A percentile compares a stretch with the other conserved stretches of the same genome.
phyloP scores from a whole-genome alignment of 805 yeast genomes.

The Spathaspora hagerdaliae region DNA sequence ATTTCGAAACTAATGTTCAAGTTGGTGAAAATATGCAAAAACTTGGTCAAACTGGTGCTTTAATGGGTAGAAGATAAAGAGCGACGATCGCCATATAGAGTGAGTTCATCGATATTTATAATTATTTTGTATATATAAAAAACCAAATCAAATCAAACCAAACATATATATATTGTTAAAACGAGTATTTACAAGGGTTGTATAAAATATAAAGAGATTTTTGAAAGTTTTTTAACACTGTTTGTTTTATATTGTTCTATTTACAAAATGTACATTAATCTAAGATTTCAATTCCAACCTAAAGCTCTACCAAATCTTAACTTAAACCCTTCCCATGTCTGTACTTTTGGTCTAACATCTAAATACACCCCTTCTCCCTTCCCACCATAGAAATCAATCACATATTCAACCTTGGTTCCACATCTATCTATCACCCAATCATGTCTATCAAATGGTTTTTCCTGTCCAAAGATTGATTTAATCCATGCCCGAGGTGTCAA shows the following conservation, averaged over 20 bases:
- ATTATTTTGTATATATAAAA: neutral
- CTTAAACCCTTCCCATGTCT: slow-evolving; percentile 74
- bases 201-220: slow-evolving; percentile 1
- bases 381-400: slow-evolving; percentile 78
- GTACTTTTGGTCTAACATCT: slow-evolving; percentile 91
- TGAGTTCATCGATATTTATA: neutral
- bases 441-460: slow-evolving; percentile 90
- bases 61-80: slow-evolving; percentile 38
- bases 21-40: slow-evolving; percentile 75
- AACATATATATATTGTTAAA: neutral
- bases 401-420: slow-evolving; percentile 81
- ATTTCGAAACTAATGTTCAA: slow-evolving; percentile 89
- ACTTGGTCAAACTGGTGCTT: slow-evolving; percentile 43
- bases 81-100: neutral
- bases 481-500: slow-evolving; percentile 82
- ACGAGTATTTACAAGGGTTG: neutral
- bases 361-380: slow-evolving; percentile 54
- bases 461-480: slow-evolving; percentile 62
- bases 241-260: too few relatives aligned
- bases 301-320: slow-evolving; percentile 64
- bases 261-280: too few relatives aligned
- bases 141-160: neutral
- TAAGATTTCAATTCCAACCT: neutral
- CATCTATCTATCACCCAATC: slow-evolving; percentile 90
- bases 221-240: neutral